Base-by-base conservation (phyloP, 805 yeast genomes). In the Yarrowia bubula region DNA sequence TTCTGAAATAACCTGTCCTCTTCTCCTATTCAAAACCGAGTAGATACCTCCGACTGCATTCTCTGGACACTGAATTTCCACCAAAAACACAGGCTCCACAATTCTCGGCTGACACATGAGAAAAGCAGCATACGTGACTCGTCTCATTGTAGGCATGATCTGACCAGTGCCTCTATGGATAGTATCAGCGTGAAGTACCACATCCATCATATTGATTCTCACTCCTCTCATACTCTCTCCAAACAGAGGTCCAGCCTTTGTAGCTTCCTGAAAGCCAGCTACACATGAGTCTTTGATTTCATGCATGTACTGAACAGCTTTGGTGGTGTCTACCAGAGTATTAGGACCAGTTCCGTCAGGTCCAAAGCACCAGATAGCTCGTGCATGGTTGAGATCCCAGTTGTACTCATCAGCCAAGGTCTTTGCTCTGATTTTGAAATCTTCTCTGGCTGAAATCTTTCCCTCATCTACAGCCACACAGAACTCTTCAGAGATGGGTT, bases 131-230 rank as follows among this genome's bases (percentile, higher is more conserved):
- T 90, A 95, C 73, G 98, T 91, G 75, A 87, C 98, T 86, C 98
- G 93, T 88, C 98, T 92, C 98, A 95, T 93, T 81, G 99, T 93
- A 83, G 98, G 98, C 84, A 95, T 92, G 81, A 93, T 87, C 86
- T 93, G 99, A 84, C 98, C 99, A 85, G 96, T 97, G 87, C 98
- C 98, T 89, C 99, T 92, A 89, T 93, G 99, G 84, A 93, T 93
- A 82, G 99, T 97, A 89, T 93, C 99, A 79, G 98, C 96, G 83
- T 93, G 99, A 81, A 93, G 86, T 75, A 97, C 92, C 78, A 93
- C 99, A 88, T 93, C 99, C 85, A 93, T 86, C 78, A 93, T 89
- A 96, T 93, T 93, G 82, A 91, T 84, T 85, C 98, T 91, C 77
- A 92, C 86, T 76, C 96, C 89, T 87, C 99, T 91, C 84, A 92